Conservation (phyloP, 257 asterid species). For the Nicotiana benthamiana region DNA sequence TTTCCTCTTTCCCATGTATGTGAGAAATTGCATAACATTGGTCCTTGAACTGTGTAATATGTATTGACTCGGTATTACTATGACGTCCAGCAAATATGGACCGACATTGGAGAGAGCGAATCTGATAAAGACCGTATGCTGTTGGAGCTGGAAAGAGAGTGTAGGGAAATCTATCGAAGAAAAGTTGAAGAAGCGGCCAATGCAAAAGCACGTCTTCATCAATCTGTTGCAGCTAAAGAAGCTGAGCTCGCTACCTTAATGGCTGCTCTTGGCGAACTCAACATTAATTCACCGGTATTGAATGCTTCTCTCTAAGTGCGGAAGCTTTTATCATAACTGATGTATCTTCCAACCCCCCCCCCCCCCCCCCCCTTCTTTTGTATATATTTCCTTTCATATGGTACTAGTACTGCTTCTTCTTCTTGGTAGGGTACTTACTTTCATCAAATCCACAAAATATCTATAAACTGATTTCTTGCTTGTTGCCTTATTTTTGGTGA, state of each 20-base stretch:
- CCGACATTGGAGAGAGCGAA: slow-evolving; percentile 81
- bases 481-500: background rate
- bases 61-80: background rate
- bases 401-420: background rate
- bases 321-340: background rate
- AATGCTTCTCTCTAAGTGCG: background rate
- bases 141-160: slow-evolving; percentile 78
- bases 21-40: background rate
- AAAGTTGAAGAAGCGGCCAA: slow-evolving; percentile 85
- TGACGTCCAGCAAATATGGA: slow-evolving; percentile 77
- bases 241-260: slow-evolving; percentile 82
- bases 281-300: slow-evolving; percentile 52
- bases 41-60: background rate
- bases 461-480: background rate
- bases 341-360: background rate
- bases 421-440: background rate
- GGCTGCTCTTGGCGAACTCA: slow-evolving; percentile 83
- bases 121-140: slow-evolving; percentile 74
- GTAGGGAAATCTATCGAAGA: slow-evolving; percentile 71
- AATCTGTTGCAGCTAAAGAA: slow-evolving; percentile 76
- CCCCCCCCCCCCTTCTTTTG: background rate
- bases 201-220: slow-evolving; percentile 70
- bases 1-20: background rate
- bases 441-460: background rate
- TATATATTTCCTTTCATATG: background rate